These are phyloP conservation scores for Paralagenidium karlingii DNA, from an alignment of 352 stramenopile genomes.

Conservation along the genomic window DNA sequence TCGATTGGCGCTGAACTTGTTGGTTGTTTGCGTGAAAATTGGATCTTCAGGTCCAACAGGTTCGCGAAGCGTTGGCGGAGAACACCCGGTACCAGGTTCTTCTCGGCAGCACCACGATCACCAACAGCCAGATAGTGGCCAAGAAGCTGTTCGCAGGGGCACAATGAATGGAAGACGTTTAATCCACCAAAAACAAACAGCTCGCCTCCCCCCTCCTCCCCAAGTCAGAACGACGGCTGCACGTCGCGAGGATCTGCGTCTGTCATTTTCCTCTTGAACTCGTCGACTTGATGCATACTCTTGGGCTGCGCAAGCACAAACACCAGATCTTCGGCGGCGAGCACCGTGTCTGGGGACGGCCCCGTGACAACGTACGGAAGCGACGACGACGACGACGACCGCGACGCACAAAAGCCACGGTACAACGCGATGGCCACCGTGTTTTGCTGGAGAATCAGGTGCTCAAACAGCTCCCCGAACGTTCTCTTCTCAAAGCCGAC, in stretches of 20 bases:
- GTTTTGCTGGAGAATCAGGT: slow-evolving; percentile 26
- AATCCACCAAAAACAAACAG: too few relatives aligned
- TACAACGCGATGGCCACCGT: slow-evolving; percentile 43
- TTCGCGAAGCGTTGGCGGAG: slow-evolving; percentile 35
- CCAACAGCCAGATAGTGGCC: slow-evolving; percentile 48
- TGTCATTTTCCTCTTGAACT: slow-evolving; percentile 3
- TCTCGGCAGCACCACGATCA: slow-evolving; percentile 58
- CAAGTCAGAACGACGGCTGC: neutral
- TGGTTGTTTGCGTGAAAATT: neutral
- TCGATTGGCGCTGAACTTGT: neutral
- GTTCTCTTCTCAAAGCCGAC: slow-evolving; percentile 18
- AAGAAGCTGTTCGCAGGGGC: slow-evolving; percentile 52
- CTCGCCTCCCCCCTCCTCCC: too few relatives aligned
- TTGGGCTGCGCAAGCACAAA: slow-evolving; percentile 41
- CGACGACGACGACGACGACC: too few relatives aligned
- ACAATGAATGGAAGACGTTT: too few relatives aligned
- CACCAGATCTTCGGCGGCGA: slow-evolving; percentile 34
- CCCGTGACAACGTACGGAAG: slow-evolving; percentile 45
- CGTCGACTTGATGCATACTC: slow-evolving; percentile 5
- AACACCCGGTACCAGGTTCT: slow-evolving; percentile 44
- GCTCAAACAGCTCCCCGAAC: slow-evolving; percentile 38
- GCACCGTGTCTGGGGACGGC: slow-evolving; percentile 22
- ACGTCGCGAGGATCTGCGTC: slow-evolving; percentile 1
- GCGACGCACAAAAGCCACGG: slow-evolving; percentile 15
- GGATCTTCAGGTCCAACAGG: slow-evolving; percentile 38